Percentiles rank a stretch among this genome's conserved stretches.
These are phyloP conservation scores for Nematodospora anomalae DNA, from an alignment of 1,139 yeast genomes.

Conservation along the genomic window DNA sequence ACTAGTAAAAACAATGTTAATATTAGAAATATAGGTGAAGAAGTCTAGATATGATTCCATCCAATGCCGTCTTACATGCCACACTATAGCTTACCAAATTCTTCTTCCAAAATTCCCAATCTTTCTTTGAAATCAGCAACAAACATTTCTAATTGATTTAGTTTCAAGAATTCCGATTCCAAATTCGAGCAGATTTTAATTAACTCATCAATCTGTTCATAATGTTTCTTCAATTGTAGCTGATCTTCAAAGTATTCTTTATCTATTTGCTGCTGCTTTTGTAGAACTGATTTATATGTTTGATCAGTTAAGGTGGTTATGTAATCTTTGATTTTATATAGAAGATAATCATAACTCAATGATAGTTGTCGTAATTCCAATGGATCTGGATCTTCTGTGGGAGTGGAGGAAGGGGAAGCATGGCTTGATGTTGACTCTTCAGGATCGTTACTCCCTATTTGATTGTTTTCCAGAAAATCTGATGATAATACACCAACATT, in stretches of 20 bases:
- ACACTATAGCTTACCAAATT: constrained; percentile 16
- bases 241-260: constrained; percentile 38
- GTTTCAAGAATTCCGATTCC: constrained; percentile 62
- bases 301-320: constrained; percentile 41
- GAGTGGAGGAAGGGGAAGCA: constrained; percentile 1
- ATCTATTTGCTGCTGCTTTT: constrained; percentile 29
- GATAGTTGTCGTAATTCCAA: constrained; percentile 60
- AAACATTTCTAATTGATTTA: constrained; percentile 63
- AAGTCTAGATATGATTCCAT: constrained; percentile 1
- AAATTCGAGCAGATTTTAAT: constrained; percentile 53
- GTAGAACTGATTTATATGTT: constrained; percentile 31
- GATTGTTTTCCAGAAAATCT: not conserved
- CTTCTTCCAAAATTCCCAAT: constrained; percentile 26
- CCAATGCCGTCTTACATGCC: too few species aligned
- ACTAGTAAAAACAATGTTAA: not conserved
- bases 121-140: constrained; percentile 38
- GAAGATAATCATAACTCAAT: constrained; percentile 59
- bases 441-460: too few species aligned
- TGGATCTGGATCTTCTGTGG: constrained; percentile 52
- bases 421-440: too few species aligned
- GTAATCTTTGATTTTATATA: constrained; percentile 59
- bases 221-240: constrained; percentile 40
- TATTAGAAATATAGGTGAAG: constrained; percentile 1
- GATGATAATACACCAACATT: not conserved
- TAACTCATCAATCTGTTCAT: constrained; percentile 43